These are phyloP conservation scores for Candolleomyces aberdarensis DNA, from an alignment of 768 basidiomycete species.

Conservation along the genomic window DNA sequence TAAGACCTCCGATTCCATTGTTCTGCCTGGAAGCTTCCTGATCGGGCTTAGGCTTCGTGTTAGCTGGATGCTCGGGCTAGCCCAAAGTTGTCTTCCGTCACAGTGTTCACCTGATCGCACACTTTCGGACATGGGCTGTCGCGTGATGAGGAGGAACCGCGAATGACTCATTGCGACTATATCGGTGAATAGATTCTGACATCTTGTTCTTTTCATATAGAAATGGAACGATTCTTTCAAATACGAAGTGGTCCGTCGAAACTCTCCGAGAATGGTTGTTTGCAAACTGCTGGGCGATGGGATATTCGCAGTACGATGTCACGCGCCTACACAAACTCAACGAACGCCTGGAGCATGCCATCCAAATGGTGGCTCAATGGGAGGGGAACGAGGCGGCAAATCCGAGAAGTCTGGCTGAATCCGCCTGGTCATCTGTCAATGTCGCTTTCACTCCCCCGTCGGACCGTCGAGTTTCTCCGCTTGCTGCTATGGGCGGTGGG, in stretches of 20 bases:
- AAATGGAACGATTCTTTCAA: slow-evolving; percentile 51
- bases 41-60: background rate
- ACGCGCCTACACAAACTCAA: slow-evolving; percentile 43
- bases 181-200: slow-evolving; percentile 5
- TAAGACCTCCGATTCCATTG: too few species aligned
- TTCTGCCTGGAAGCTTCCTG: too few species aligned
- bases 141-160: background rate
- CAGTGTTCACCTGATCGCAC: too few species aligned
- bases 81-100: too few species aligned
- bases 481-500: slow-evolving; percentile 8
- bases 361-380: slow-evolving; percentile 32
- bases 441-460: background rate
- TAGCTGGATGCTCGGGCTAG: too few species aligned
- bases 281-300: slow-evolving; percentile 61
- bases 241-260: slow-evolving; percentile 52
- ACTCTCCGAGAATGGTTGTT: slow-evolving; percentile 57
- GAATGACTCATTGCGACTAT: background rate
- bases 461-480: background rate
- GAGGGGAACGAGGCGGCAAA: slow-evolving; percentile 8
- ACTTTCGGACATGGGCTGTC: background rate
- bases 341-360: slow-evolving; percentile 52
- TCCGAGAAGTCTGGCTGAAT: background rate
- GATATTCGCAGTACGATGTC: slow-evolving; percentile 47
- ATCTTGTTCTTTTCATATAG: slow-evolving; percentile 33
- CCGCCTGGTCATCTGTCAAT: slow-evolving; percentile 2